Evolutionary conservation across 768 basidiomycete genomes (phyloP), one percentile per base, ranked within the genome.

Genomic region (button mushroom (Agaricus bisporus)): DNA sequence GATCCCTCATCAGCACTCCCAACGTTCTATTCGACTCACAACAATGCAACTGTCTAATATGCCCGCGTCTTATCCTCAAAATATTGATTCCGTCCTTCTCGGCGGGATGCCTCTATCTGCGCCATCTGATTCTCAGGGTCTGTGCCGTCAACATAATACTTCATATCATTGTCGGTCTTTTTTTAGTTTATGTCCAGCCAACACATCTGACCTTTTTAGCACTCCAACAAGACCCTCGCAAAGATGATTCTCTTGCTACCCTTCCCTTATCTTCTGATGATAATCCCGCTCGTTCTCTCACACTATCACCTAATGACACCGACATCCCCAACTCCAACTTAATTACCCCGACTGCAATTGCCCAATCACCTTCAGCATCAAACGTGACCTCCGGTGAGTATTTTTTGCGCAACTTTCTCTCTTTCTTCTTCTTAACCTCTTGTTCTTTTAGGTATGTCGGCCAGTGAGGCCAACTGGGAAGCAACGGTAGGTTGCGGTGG

Each of bases 21-120:
- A 81, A 57, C 77, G 77, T 58, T 73, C 76, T 26, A 91, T 90
- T 56, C 81, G 88, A 15, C 72, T 79, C 32, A 75, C 70, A 57
- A 89, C 88, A 0, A 75, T 90, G 63, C 74, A 83, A 48, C 72
- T 91, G 3, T 86, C 86, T 15, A 72, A 70, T 49, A 75, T 82
- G 64, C 68, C 51, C 66, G 76, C 14, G 58, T 61, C 36, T 59
- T 60, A 15, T 49, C 48, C 12, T 12, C 59, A 25, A 42, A 9
- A 20, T 20, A 7, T 14, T 5, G n/a, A 51, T 35, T 35, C n/a
- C 36, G 32, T 26, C 26, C 20, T 41, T 17, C 32, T 11, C 15
- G 48, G 22, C 18, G 49, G 49, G 10, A 12, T 50, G 10, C 26
- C 49, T 29, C 25, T 39, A 15, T 46, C 54, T 48, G 50, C 60